A percentile compares a stretch with the other conserved stretches of the same genome.
Conservation (phyloP, 495 filamentous ascomycete species). For the Penicillium mononematosum region DNA sequence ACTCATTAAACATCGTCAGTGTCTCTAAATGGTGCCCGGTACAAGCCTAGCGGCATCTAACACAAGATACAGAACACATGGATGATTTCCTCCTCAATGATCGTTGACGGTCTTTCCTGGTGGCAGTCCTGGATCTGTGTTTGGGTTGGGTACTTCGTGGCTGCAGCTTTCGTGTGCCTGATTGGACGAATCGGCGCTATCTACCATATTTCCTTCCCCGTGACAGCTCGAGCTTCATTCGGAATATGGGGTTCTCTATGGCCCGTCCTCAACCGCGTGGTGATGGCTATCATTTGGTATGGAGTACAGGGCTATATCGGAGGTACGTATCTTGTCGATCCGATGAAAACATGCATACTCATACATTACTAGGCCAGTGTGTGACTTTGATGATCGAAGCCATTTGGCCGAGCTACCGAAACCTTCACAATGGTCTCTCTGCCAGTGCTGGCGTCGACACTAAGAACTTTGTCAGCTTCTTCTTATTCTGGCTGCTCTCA, state of each 20-base stretch:
- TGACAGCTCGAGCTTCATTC: constrained; percentile 71
- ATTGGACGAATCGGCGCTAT: constrained; percentile 87
- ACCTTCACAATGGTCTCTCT: constrained; percentile 67
- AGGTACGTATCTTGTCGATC: constrained; percentile 40
- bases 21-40: neutral
- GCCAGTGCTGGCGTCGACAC: constrained; percentile 69
- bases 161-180: constrained; percentile 68
- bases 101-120: constrained; percentile 79
- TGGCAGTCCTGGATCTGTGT: constrained; percentile 94
- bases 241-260: constrained; percentile 87
- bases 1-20: constrained; percentile 86
- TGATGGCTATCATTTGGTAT: constrained; percentile 76
- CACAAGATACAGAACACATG: constrained; percentile 69
- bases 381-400: constrained; percentile 78
- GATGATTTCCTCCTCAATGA: constrained; percentile 91
- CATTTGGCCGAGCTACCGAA: constrained; percentile 70
- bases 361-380: constrained; percentile 54
- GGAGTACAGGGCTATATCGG: constrained; percentile 87
- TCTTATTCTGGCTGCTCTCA: constrained; percentile 78
- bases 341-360: neutral
- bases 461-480: constrained; percentile 72
- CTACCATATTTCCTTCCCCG: constrained; percentile 87
- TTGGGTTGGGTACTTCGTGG: constrained; percentile 79
- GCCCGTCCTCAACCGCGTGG: constrained; percentile 88
- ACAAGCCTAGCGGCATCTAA: constrained; percentile 13